phyloP scores from a whole-genome alignment of 2,329 filamentous ascomycete genomes.

The Cladosporium sp. region DNA sequence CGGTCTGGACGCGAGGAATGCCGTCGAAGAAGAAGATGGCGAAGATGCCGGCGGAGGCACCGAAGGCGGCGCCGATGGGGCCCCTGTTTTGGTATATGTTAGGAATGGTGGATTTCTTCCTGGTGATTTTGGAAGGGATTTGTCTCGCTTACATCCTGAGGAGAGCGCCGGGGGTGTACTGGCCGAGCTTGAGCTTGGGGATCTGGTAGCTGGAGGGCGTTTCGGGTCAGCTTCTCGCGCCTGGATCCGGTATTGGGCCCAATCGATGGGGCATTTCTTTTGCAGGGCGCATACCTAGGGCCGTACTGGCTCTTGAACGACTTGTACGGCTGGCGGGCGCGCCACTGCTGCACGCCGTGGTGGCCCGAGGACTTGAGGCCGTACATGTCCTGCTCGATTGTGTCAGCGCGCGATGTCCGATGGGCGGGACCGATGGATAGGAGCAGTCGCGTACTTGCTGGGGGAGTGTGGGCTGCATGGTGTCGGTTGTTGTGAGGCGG shows the following conservation, averaged over 20 bases:
- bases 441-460: conserved; percentile 25
- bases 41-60: conserved; percentile 58
- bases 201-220: conserved; percentile 8
- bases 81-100: conserved; percentile 1
- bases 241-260: neutral
- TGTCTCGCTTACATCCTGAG: conserved; percentile 12
- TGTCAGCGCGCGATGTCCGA: neutral
- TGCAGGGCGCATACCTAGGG: conserved; percentile 56
- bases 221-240: conserved; percentile 11
- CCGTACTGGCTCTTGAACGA: conserved; percentile 59
- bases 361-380: conserved; percentile 27
- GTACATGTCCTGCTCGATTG: conserved; percentile 25
- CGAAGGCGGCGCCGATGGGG: conserved; percentile 55
- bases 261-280: neutral
- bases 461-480: conserved; percentile 35
- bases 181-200: conserved; percentile 19
- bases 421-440: neutral
- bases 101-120: neutral
- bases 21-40: conserved; percentile 66
- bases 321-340: conserved; percentile 43
- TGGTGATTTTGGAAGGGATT: neutral
- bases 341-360: conserved; percentile 36
- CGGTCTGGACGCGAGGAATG: conserved; percentile 58
- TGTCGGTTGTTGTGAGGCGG: conserved; percentile 16
- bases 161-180: conserved; percentile 9